phyloP scores from a whole-genome alignment of 768 basidiomycete genomes.

The Ephemerocybe angulata region DNA sequence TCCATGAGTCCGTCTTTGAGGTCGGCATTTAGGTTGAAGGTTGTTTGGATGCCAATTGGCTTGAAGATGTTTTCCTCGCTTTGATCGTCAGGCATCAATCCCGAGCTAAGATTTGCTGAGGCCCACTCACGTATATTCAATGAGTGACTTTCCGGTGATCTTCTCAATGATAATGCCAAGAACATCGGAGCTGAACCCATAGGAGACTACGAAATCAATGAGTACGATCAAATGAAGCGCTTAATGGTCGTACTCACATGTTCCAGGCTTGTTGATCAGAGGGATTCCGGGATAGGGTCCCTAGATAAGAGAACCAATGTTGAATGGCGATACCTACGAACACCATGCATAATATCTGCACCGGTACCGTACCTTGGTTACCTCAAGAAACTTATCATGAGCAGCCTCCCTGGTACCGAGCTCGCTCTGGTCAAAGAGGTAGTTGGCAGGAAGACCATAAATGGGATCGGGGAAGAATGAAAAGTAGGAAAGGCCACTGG shows the following conservation, averaged over 20 bases:
- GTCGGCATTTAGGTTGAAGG: conserved; percentile 26
- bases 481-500: conserved; percentile 26
- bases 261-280: conserved; percentile 27
- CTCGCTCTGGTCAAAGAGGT: conserved; percentile 15
- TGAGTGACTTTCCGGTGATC: conserved; percentile 23
- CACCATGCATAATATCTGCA: background rate
- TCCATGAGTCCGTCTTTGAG: conserved; percentile 17
- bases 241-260: conserved; percentile 20
- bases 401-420: conserved; percentile 9
- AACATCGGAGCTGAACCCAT: conserved; percentile 28
- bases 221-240: background rate
- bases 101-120: background rate
- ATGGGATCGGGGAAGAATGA: background rate
- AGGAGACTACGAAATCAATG: conserved; percentile 17
- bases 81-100: background rate
- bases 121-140: conserved; percentile 25
- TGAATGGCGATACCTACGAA: too few relatives aligned
- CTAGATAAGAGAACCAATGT: conserved; percentile 8
- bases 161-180: conserved; percentile 31
- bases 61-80: conserved; percentile 29
- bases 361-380: conserved; percentile 15
- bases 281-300: conserved; percentile 23
- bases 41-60: conserved; percentile 26
- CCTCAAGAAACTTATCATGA: conserved; percentile 18
- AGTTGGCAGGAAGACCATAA: conserved; percentile 6